Percentiles rank a stretch among this genome's conserved stretches.
phyloP scores from a whole-genome alignment of 495 filamentous ascomycete genomes.

The Penicilliopsis zonata region DNA sequence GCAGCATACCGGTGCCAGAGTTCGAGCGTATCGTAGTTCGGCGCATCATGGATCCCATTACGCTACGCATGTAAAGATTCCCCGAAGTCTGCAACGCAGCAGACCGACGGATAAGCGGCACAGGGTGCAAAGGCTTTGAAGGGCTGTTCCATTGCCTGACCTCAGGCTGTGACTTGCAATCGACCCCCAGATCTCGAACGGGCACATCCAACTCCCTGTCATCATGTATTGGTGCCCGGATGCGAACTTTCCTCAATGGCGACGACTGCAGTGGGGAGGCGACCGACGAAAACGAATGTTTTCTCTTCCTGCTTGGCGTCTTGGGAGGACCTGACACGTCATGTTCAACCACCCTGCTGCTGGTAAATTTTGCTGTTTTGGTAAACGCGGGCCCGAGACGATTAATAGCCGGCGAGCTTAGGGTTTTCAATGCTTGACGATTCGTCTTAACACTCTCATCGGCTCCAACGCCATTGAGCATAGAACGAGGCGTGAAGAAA shows the following conservation, averaged over 20 bases:
- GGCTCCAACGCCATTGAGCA: constrained; percentile 29
- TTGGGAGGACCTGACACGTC: constrained; percentile 19
- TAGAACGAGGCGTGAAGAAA: constrained; percentile 69
- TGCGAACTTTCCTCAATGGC: constrained; percentile 33
- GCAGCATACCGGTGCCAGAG: constrained; percentile 28
- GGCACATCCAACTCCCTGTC: constrained; percentile 19
- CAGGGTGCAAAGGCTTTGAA: constrained; percentile 13
- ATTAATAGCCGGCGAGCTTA: constrained; percentile 53
- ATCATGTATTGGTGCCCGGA: constrained; percentile 18
- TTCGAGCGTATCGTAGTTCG: constrained; percentile 27
- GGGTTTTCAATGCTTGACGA: constrained; percentile 55
- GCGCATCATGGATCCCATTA: constrained; percentile 21
- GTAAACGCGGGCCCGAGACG: constrained; percentile 38
- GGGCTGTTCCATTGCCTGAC: constrained; percentile 6
- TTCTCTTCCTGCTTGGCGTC: constrained; percentile 32
- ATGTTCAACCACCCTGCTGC: constrained; percentile 13
- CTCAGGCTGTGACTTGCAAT: constrained; percentile 4
- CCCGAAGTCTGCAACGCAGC: constrained; percentile 28
- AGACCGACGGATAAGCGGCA: constrained; percentile 29
- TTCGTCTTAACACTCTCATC: constrained; percentile 36
- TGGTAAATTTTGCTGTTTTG: constrained; percentile 24
- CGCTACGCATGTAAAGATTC: constrained; percentile 28
- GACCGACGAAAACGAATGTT: constrained; percentile 31
- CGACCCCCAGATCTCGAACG: constrained; percentile 21
- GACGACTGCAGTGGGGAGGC: constrained; percentile 45